phyloP scores from a whole-genome alignment of 2,329 filamentous ascomycete species.

The Hymenoscyphus fructigenus region DNA sequence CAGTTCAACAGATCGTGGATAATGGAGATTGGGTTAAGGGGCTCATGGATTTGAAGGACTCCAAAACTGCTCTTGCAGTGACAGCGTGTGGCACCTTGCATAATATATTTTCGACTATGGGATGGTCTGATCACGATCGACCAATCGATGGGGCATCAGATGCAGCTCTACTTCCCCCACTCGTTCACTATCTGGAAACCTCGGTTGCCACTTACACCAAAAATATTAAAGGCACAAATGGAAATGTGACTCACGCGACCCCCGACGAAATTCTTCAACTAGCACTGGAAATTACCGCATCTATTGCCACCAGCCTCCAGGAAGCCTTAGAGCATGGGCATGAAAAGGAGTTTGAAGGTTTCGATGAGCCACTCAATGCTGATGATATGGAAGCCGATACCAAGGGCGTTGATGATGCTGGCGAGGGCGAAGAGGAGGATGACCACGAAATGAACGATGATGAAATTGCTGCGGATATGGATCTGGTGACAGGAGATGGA shows the following conservation, averaged over 20 bases:
- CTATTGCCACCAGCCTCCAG: slow-evolving; percentile 61
- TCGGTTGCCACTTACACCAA: slow-evolving; percentile 9
- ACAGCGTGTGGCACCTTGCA: slow-evolving; percentile 62
- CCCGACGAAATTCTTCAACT: slow-evolving; percentile 39
- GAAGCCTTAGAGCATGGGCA: slow-evolving; percentile 48
- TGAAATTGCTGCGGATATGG: slow-evolving; percentile 64
- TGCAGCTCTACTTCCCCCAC: slow-evolving; percentile 48
- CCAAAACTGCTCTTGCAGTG: slow-evolving; percentile 50
- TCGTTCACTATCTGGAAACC: slow-evolving; percentile 38
- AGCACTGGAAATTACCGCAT: slow-evolving; percentile 62
- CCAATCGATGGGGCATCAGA: slow-evolving; percentile 51
- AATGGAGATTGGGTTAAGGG: slow-evolving; percentile 50
- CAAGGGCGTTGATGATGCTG: slow-evolving; percentile 41
- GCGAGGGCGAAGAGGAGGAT: slow-evolving; percentile 42
- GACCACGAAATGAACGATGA: slow-evolving; percentile 56
- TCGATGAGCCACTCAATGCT: slow-evolving; percentile 27
- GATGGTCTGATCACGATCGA: slow-evolving; percentile 52
- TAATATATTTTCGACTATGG: slow-evolving; percentile 56
- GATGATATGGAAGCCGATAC: slow-evolving; percentile 37
- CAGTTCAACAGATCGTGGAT: slow-evolving; percentile 54
- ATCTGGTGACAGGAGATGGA: slow-evolving; percentile 54
- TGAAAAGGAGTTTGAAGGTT: slow-evolving; percentile 43
- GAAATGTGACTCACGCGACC: slow-evolving; percentile 25
- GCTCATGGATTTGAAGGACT: slow-evolving; percentile 49
- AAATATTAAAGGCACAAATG: slow-evolving; percentile 22